Evolutionary conservation across 1,284 basidiomycete genomes (phyloP).

Genomic region (Pseudozyma tsukubaensis): DNA sequence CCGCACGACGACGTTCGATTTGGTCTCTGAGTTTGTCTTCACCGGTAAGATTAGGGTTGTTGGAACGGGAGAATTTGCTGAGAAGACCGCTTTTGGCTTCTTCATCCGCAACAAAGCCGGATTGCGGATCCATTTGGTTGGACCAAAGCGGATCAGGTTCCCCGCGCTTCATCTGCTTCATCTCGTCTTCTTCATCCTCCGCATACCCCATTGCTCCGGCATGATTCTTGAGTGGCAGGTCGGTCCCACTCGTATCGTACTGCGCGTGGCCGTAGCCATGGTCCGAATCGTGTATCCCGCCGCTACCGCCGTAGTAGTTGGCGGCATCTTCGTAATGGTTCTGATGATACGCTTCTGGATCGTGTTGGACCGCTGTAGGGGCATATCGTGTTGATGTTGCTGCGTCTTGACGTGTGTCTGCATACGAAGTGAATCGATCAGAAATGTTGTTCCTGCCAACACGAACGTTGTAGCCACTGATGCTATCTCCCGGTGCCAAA

Average conservation of each 20-base stretch:
- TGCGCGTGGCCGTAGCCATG: slow-evolving; percentile 19
- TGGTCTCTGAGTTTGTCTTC: slow-evolving; percentile 58
- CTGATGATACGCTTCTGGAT: background rate
- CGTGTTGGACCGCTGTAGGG: no score
- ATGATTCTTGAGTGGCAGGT: slow-evolving; percentile 51
- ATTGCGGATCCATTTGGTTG: slow-evolving; percentile 30
- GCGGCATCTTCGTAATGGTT: slow-evolving; percentile 21
- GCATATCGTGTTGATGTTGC: no score
- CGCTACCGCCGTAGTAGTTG: slow-evolving; percentile 15
- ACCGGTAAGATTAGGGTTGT: slow-evolving; percentile 12
- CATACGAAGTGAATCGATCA: slow-evolving; percentile 9
- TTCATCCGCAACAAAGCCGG: slow-evolving; percentile 19
- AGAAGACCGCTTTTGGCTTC: slow-evolving; percentile 41
- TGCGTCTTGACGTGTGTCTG: slow-evolving; percentile 11
- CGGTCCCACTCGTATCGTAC: slow-evolving; percentile 42
- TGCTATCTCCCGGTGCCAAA: slow-evolving; percentile 51
- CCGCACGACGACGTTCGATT: slow-evolving; percentile 73
- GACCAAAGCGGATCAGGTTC: slow-evolving; percentile 24
- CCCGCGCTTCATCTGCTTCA: slow-evolving; percentile 50
- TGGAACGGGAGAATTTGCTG: slow-evolving; percentile 28
- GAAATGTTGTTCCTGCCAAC: slow-evolving; percentile 28
- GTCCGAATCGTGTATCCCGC: background rate
- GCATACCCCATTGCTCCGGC: slow-evolving; percentile 61
- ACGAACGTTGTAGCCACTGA: slow-evolving; percentile 55
- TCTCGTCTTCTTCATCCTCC: slow-evolving; percentile 64